Evolutionary conservation across 306 rosid genomes (phyloP).

Genomic region (Fagus crenata): DNA sequence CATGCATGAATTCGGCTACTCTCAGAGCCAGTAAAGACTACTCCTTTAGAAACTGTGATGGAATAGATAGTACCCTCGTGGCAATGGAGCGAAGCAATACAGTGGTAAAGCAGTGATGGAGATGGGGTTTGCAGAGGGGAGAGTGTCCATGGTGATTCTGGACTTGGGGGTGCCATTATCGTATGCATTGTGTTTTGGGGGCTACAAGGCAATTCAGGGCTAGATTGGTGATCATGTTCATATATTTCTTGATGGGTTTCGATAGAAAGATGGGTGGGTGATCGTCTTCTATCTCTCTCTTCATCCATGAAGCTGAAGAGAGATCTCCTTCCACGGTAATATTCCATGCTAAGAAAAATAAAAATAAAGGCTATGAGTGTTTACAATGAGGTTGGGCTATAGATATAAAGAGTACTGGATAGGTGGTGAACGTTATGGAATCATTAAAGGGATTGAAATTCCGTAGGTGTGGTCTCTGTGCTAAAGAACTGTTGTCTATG

Average conservation of each 20-base stretch:
- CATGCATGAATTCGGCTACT: slow-evolving; percentile 57
- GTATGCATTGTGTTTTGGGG: slow-evolving; percentile 22
- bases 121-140: slow-evolving; percentile 61
- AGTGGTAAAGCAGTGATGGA: slow-evolving; percentile 63
- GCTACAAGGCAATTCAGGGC: slow-evolving; percentile 39
- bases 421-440: slow-evolving; percentile 29
- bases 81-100: slow-evolving; percentile 71
- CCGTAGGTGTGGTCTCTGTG: neutral
- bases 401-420: neutral
- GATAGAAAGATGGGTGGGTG: slow-evolving; percentile 34
- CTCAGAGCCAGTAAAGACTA: slow-evolving; percentile 62
- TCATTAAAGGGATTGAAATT: slow-evolving; percentile 8
- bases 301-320: slow-evolving; percentile 39
- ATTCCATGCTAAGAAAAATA: slow-evolving; percentile 37
- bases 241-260: slow-evolving; percentile 34
- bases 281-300: slow-evolving; percentile 32
- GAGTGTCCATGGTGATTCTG: slow-evolving; percentile 81
- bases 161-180: slow-evolving; percentile 40
- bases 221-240: slow-evolving; percentile 43
- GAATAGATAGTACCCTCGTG: slow-evolving; percentile 66
- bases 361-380: neutral
- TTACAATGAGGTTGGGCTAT: neutral
- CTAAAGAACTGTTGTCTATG: too few species aligned
- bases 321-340: slow-evolving; percentile 26
- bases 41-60: slow-evolving; percentile 49